These are phyloP conservation scores for Nicotiana obtusifolia DNA, from an alignment of 257 asterid species.

Conservation along the genomic window DNA sequence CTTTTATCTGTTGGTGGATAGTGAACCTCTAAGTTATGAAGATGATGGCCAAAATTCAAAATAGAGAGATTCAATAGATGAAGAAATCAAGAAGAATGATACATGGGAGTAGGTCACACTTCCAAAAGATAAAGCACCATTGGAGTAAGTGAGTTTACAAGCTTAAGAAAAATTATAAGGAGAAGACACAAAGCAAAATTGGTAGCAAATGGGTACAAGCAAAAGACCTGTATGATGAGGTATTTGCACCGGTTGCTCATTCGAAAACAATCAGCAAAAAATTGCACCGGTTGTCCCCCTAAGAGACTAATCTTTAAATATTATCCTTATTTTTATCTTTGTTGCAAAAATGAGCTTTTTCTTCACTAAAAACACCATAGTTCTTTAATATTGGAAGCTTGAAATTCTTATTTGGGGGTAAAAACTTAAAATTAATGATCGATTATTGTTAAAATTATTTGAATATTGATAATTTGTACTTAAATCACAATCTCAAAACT, in stretches of 20 bases:
- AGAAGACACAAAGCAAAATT: background rate
- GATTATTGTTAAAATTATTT: no score
- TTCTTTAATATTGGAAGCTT: no score
- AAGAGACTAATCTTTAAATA: no score
- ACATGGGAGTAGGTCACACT: background rate
- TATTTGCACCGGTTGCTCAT: background rate
- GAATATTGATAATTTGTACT: no score
- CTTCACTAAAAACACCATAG: no score
- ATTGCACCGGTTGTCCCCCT: no score
- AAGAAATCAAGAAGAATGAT: background rate
- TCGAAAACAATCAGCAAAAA: background rate
- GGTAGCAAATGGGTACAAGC: background rate
- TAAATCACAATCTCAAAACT: no score
- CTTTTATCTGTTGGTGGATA: background rate
- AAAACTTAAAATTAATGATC: no score
- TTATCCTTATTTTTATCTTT: no score
- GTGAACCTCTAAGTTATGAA: background rate
- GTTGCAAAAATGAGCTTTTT: no score
- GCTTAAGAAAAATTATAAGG: background rate
- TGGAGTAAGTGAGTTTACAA: background rate
- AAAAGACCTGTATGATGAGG: background rate
- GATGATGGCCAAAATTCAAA: background rate
- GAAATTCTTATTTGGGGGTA: no score
- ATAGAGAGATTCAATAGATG: constrained; percentile 1
- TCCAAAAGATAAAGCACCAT: background rate